A percentile compares a stretch with the other conserved stretches of the same genome.
These are phyloP conservation scores for Pyrenophora teres DNA, from an alignment of 2,329 filamentous ascomycete species.

Conservation along the genomic window DNA sequence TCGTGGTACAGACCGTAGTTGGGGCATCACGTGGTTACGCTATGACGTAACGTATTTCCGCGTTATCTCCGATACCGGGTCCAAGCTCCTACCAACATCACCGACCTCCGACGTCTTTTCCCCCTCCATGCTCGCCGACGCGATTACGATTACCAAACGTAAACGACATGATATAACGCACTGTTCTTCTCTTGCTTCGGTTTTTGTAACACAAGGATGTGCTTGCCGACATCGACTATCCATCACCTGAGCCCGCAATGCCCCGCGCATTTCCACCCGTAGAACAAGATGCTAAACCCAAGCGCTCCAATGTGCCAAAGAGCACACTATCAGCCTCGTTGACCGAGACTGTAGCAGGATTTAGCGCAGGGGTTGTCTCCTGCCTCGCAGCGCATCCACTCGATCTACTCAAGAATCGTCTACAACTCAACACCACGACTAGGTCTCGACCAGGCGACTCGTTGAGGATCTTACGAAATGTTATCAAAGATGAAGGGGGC, in stretches of 20 bases:
- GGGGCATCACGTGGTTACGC: background rate
- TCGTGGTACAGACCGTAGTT: background rate
- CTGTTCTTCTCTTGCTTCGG: background rate
- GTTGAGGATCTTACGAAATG: constrained; percentile 57
- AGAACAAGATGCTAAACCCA: constrained; percentile 45
- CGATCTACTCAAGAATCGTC: constrained; percentile 93
- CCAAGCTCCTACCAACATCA: constrained; percentile 19
- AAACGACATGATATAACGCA: constrained; percentile 11
- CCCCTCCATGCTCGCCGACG: constrained; percentile 5
- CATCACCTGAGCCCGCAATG: constrained; percentile 44
- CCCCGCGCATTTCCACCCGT: constrained; percentile 56
- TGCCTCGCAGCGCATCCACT: constrained; percentile 90
- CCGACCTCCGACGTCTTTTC: constrained; percentile 6
- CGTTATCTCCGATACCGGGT: constrained; percentile 9
- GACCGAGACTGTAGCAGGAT: constrained; percentile 86
- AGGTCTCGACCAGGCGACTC: constrained; percentile 58
- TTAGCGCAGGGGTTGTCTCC: constrained; percentile 83
- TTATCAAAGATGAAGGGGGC: constrained; percentile 60
- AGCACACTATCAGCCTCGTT: constrained; percentile 64
- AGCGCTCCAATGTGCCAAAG: constrained; percentile 36
- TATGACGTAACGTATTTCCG: constrained; percentile 3
- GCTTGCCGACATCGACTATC: constrained; percentile 14
- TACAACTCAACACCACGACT: constrained; percentile 65
- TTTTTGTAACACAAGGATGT: constrained; percentile 27
- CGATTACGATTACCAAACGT: background rate